These are phyloP conservation scores for Trichophyton schoenleinii DNA, from an alignment of 2,329 filamentous ascomycete genomes.

Conservation along the genomic window DNA sequence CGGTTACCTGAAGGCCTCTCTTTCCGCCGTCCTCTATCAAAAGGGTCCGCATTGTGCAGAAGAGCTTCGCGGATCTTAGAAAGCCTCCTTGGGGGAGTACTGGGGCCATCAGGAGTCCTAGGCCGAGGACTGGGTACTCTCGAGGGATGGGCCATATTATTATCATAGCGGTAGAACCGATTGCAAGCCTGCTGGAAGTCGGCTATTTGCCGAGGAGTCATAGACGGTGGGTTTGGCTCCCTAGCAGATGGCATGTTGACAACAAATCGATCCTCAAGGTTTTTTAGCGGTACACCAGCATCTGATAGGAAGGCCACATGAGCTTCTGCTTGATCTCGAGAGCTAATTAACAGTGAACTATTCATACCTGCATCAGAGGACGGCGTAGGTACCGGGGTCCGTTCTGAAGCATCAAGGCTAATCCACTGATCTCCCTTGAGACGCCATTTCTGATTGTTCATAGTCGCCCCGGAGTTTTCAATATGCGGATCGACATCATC, in stretches of 20 bases:
- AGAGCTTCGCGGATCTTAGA: constrained; percentile 10
- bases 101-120: constrained; percentile 20
- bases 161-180: constrained; percentile 20
- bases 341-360: not conserved
- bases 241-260: constrained; percentile 33
- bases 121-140: constrained; percentile 23
- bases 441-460: constrained; percentile 20
- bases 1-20: not conserved
- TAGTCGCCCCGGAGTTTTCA: constrained; percentile 10
- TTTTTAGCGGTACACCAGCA: constrained; percentile 21
- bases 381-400: constrained; percentile 14
- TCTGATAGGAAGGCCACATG: constrained; percentile 18
- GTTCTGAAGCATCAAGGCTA: constrained; percentile 20
- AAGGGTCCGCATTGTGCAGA: not conserved
- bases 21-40: not conserved
- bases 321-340: constrained; percentile 7
- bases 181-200: constrained; percentile 30
- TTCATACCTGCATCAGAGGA: constrained; percentile 1
- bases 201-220: constrained; percentile 28
- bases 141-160: constrained; percentile 22
- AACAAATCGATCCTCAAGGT: constrained; percentile 32
- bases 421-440: constrained; percentile 27
- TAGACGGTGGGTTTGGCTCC: constrained; percentile 29
- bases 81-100: constrained; percentile 18
- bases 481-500: constrained; percentile 13